A percentile compares a stretch with the other conserved stretches of the same genome.
Evolutionary conservation across 2,329 filamentous ascomycete genomes (phyloP).

Genomic region (Sporothrix brasiliensis): DNA sequence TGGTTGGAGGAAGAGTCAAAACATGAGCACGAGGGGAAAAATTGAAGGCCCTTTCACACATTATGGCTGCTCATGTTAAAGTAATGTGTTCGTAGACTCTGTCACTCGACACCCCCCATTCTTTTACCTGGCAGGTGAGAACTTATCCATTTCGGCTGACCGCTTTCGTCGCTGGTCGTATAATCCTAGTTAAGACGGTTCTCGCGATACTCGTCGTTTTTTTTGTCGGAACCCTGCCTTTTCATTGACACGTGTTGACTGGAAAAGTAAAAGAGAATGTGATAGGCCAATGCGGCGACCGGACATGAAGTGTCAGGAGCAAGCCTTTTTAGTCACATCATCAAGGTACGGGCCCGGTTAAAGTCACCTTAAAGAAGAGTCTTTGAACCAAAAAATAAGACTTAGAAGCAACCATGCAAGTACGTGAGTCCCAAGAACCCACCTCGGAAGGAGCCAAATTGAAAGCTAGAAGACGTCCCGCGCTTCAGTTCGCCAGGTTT

Average conservation of each 20-base stretch:
- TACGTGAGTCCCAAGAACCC: neutral
- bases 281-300: slow-evolving; percentile 6
- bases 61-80: slow-evolving; percentile 12
- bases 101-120: neutral
- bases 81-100: neutral
- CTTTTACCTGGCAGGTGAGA: neutral
- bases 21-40: neutral
- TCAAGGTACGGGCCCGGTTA: slow-evolving; percentile 5
- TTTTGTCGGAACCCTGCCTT: neutral
- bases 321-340: slow-evolving; percentile 5
- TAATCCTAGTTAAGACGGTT: neutral
- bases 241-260: slow-evolving; percentile 22
- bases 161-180: neutral
- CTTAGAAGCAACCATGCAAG: neutral
- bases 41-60: neutral
- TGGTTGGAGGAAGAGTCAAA: neutral
- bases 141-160: neutral
- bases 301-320: neutral
- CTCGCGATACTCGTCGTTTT: neutral
- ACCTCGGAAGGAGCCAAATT: neutral
- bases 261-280: neutral
- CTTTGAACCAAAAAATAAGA: too few species aligned
- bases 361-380: neutral
- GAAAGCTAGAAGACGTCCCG: neutral
- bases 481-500: neutral